Evolutionary conservation across 306 rosid genomes (phyloP).

Genomic region (Lathyrus oleraceus): DNA sequence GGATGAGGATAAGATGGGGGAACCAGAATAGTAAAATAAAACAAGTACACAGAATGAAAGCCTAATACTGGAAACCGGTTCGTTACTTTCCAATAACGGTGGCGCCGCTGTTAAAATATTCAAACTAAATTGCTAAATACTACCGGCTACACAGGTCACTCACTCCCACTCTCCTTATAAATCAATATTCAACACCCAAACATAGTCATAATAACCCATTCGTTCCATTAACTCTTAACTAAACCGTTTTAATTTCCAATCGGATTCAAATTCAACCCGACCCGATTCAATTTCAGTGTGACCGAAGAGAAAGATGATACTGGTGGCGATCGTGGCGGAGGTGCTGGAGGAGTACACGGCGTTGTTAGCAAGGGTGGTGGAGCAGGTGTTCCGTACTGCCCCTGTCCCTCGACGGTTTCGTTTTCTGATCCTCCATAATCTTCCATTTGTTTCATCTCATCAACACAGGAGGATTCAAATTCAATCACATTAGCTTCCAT

Average conservation of each 20-base stretch:
- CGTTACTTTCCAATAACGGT: neutral
- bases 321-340: conserved; percentile 70
- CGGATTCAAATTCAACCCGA: conserved; percentile 1
- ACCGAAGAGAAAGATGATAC: conserved; percentile 48
- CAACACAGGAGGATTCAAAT: conserved; percentile 23
- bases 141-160: neutral
- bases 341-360: conserved; percentile 82
- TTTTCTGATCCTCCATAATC: conserved; percentile 62
- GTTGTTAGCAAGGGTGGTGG: conserved; percentile 64
- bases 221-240: too few relatives aligned
- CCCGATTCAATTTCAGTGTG: too few relatives aligned
- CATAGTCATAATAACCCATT: neutral
- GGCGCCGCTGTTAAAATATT: neutral
- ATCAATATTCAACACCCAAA: neutral
- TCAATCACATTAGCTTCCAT: conserved; percentile 21
- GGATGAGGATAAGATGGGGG: conserved; percentile 22
- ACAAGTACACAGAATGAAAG: conserved; percentile 22
- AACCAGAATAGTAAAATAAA: neutral
- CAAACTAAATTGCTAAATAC: neutral
- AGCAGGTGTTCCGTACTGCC: conserved; percentile 59
- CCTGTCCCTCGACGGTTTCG: conserved; percentile 81
- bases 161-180: neutral
- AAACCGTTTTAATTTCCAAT: neutral
- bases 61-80: neutral
- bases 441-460: conserved; percentile 56